phyloP scores from a whole-genome alignment of 345 rosid genomes.

The Noccaea caerulescens region DNA sequence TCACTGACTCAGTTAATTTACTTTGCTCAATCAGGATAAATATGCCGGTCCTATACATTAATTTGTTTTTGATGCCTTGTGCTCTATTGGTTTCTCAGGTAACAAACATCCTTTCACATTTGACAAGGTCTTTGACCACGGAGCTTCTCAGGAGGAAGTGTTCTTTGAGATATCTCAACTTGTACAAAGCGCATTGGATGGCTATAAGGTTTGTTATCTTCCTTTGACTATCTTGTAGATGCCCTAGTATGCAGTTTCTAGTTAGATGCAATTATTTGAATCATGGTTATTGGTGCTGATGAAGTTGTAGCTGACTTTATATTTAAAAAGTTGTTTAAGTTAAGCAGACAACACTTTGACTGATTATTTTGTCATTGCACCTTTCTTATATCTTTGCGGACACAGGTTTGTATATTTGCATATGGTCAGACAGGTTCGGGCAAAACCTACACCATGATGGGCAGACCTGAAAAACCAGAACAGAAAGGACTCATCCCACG shows the following conservation, averaged over 20 bases:
- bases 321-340: not conserved
- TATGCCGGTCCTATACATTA: not conserved
- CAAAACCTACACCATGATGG: conserved; percentile 97
- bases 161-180: conserved; percentile 92
- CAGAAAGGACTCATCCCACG: conserved; percentile 91
- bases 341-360: not conserved
- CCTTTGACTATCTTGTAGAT: conserved; percentile 10
- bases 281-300: not conserved
- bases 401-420: conserved; percentile 92
- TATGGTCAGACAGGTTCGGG: conserved; percentile 98
- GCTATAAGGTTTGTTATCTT: conserved; percentile 69
- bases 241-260: not conserved
- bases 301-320: not conserved
- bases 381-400: conserved; percentile 1
- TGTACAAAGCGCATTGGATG: conserved; percentile 96
- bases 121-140: conserved; percentile 88
- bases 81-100: conserved; percentile 48
- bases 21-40: not conserved
- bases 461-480: conserved; percentile 66
- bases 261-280: conserved; percentile 12
- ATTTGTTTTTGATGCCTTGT: not conserved
- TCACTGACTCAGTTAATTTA: not conserved
- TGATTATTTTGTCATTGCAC: not conserved
- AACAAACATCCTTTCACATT: conserved; percentile 84
- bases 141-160: conserved; percentile 84